A percentile compares a stretch with the other conserved stretches of the same genome.
These are phyloP conservation scores for Gymnopus androsaceus DNA, from an alignment of 1,284 basidiomycete genomes.

Conservation along the genomic window DNA sequence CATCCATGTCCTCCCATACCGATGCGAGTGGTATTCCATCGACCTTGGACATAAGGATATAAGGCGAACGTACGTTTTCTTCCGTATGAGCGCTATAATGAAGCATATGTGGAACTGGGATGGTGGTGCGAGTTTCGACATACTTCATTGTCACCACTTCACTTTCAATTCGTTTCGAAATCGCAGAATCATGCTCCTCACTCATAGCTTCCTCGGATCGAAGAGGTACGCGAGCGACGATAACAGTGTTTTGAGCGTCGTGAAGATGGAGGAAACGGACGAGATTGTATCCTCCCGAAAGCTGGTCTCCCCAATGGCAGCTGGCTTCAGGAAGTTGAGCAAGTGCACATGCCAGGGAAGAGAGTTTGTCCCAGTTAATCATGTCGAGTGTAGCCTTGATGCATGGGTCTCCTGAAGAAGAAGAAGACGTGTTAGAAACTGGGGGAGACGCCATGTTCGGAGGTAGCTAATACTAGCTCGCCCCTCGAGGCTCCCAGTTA, in stretches of 20 bases:
- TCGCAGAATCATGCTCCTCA: neutral
- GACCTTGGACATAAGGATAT: conserved; percentile 11
- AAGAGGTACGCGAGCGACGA: conserved; percentile 17
- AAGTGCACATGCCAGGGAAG: conserved; percentile 6
- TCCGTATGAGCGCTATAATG: conserved; percentile 2
- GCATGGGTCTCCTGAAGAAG: conserved; percentile 1
- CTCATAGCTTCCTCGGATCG: neutral
- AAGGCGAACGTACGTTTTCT: conserved; percentile 9
- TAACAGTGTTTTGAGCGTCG: conserved; percentile 5
- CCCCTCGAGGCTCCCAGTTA: too few species aligned
- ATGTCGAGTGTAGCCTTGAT: neutral
- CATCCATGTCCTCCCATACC: conserved; percentile 21
- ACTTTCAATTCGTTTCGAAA: conserved; percentile 11
- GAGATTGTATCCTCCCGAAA: conserved; percentile 15
- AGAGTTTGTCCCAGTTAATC: conserved; percentile 9
- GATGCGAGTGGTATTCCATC: conserved; percentile 16
- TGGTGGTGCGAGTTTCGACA: conserved; percentile 6
- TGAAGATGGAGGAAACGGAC: conserved; percentile 16
- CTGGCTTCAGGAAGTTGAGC: neutral
- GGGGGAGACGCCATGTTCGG: conserved; percentile 1
- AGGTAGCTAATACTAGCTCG: too few species aligned
- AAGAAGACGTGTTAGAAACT: conserved; percentile 3
- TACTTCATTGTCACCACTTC: conserved; percentile 15
- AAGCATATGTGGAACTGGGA: conserved; percentile 12
- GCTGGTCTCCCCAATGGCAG: conserved; percentile 9